Conservation (phyloP, 2,329 filamentous ascomycete species). For the Aspergillus terreus region DNA sequence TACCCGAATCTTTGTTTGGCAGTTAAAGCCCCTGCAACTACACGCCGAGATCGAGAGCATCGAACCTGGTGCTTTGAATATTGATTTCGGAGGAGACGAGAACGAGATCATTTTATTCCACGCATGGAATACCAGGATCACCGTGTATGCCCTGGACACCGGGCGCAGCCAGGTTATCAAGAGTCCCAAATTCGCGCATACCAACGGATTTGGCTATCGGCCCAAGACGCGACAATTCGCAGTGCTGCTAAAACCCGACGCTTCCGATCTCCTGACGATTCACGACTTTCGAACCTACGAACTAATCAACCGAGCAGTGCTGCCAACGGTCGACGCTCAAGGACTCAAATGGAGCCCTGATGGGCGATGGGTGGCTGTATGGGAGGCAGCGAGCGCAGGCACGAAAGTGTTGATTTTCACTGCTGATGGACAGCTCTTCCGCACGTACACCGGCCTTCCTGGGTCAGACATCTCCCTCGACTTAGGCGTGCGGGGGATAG, state of each 20-base stretch:
- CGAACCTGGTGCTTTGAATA: conserved; percentile 31
- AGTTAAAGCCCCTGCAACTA: conserved; percentile 33
- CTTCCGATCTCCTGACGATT: conserved; percentile 36
- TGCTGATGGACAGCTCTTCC: conserved; percentile 56
- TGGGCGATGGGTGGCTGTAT: conserved; percentile 57
- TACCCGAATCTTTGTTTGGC: conserved; percentile 34
- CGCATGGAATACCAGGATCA: conserved; percentile 37
- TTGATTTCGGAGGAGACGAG: conserved; percentile 36
- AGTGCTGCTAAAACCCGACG: conserved; percentile 37
- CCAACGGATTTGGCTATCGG: conserved; percentile 36
- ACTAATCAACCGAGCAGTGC: conserved; percentile 28
- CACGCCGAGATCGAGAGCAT: conserved; percentile 40
- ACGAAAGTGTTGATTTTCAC: conserved; percentile 55
- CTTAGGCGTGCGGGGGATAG: conserved; percentile 50
- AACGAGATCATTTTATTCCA: conserved; percentile 39
- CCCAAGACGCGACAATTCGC: conserved; percentile 39
- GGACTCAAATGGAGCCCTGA: conserved; percentile 59
- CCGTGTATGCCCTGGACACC: conserved; percentile 32
- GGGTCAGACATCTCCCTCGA: conserved; percentile 39
- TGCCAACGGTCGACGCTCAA: conserved; percentile 55
- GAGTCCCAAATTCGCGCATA: conserved; percentile 36
- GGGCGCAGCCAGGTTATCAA: conserved; percentile 38
- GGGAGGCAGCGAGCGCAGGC: conserved; percentile 52
- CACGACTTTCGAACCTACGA: conserved; percentile 35
- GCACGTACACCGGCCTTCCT: conserved; percentile 45